Evolutionary conservation across 2,329 filamentous ascomycete genomes (phyloP).

Genomic region (Chrysosporium keratinophilum): DNA sequence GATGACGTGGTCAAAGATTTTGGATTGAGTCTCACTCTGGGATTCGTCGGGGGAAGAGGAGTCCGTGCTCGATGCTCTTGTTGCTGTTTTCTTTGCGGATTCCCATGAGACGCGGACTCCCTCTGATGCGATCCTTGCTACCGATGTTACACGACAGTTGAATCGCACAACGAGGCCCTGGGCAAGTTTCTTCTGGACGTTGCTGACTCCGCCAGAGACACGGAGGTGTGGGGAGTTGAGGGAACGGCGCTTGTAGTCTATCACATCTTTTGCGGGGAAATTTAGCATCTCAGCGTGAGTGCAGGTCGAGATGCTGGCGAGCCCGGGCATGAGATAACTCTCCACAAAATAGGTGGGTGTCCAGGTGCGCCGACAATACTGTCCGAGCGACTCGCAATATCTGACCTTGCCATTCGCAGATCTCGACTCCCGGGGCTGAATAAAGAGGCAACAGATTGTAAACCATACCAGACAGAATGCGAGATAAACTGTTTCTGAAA

Average conservation of each 20-base stretch:
- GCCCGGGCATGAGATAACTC: constrained; percentile 46
- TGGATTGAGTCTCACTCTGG: constrained; percentile 8
- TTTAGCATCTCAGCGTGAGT: constrained; percentile 41
- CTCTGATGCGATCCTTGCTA: constrained; percentile 14
- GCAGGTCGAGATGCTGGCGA: constrained; percentile 48
- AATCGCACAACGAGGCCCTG: constrained; percentile 37
- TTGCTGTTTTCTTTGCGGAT: not conserved
- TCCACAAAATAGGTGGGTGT: constrained; percentile 40
- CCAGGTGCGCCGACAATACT: constrained; percentile 44
- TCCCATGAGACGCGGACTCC: constrained; percentile 20
- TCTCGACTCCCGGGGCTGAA: constrained; percentile 28
- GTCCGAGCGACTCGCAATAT: constrained; percentile 37
- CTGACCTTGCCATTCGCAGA: not conserved
- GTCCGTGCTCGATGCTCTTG: not conserved
- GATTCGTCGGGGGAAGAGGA: too few relatives aligned
- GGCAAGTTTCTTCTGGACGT: constrained; percentile 41
- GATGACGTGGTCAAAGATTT: constrained; percentile 44
- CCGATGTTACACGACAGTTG: constrained; percentile 20
- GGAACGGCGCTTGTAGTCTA: constrained; percentile 42
- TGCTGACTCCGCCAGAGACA: constrained; percentile 41
- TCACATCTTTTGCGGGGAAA: constrained; percentile 46
- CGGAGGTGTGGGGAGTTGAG: constrained; percentile 43
- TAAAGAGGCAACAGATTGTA: constrained; percentile 42
- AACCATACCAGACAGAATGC: constrained; percentile 46
- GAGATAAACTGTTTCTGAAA: constrained; percentile 39